Conservation (phyloP, 306 rosid species). For the Cucumis sativus region Cucumber_9930_V3 NC_026660.2:29458501-29459000, state of each 20-base stretch:
- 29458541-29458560: constrained; percentile 8
- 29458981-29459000: too few species aligned
- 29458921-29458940: too few species aligned
- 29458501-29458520: neutral
- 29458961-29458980: neutral
- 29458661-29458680: neutral
- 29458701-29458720: neutral
- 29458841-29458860: neutral
- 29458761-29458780: neutral
- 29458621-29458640: neutral
- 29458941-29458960: too few species aligned
- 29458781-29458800: neutral
- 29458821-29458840: neutral
- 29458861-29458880: neutral
- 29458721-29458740: neutral
- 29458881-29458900: too few species aligned
- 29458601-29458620: neutral
- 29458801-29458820: neutral
- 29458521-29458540: neutral
- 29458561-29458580: neutral
- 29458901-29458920: too few species aligned
- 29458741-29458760: neutral
- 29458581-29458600: neutral
- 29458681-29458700: neutral
- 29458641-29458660: neutral